A percentile compares a stretch with the other conserved stretches of the same genome.
Conservation (phyloP, 768 basidiomycete genomes). For the Sporobolomyces roseus region DNA sequence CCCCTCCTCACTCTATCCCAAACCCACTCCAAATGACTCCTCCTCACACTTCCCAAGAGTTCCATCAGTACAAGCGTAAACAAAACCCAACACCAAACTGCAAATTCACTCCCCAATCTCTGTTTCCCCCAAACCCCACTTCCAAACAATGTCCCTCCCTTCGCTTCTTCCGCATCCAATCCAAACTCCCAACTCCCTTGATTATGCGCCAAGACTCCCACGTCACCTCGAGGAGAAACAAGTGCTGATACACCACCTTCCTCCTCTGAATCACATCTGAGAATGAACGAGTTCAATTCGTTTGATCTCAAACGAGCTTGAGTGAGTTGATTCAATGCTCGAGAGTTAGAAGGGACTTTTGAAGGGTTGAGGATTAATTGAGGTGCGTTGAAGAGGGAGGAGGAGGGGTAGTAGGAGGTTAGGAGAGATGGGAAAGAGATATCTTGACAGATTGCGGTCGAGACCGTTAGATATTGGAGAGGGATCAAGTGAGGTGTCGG, state of each 20-base stretch:
- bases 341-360: background rate
- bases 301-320: constrained; percentile 26
- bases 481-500: constrained; percentile 18
- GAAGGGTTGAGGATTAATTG: constrained; percentile 34
- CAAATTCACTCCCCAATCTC: background rate
- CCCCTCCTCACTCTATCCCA: background rate
- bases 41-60: background rate
- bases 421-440: constrained; percentile 20
- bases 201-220: background rate
- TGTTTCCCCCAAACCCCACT: too few relatives aligned
- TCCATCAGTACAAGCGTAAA: background rate
- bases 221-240: constrained; percentile 6
- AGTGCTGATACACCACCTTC: background rate
- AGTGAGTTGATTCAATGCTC: background rate
- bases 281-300: constrained; percentile 11
- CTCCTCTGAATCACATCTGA: constrained; percentile 16
- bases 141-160: too few relatives aligned
- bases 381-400: background rate
- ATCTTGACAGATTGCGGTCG: constrained; percentile 31
- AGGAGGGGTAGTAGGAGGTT: background rate
- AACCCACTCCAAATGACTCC: background rate
- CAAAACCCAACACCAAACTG: background rate
- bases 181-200: background rate
- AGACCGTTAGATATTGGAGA: background rate
- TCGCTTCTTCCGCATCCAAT: too few relatives aligned